These are phyloP conservation scores for Lentinus brumalis DNA, from an alignment of 768 basidiomycete species.

Conservation along the genomic window DNA sequence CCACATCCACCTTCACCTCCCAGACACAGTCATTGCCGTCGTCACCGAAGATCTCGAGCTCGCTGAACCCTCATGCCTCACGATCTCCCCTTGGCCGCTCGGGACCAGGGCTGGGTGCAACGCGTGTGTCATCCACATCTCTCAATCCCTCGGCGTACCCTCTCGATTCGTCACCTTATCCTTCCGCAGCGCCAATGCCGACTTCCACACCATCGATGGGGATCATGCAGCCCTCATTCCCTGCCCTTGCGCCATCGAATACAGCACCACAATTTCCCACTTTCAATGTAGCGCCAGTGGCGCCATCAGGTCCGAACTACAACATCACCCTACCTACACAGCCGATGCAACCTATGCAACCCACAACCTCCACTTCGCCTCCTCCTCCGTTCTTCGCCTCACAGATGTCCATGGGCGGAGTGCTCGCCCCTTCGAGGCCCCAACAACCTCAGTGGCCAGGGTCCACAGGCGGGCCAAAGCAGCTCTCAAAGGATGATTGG, in stretches of 20 bases:
- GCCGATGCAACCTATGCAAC: slow-evolving; percentile 19
- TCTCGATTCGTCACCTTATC: slow-evolving; percentile 12
- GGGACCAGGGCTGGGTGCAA: slow-evolving; percentile 38
- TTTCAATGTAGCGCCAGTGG: slow-evolving; percentile 28
- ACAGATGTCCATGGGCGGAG: slow-evolving; percentile 42
- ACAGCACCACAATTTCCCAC: slow-evolving; percentile 22
- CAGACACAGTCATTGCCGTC: slow-evolving; percentile 41
- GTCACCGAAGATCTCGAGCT: slow-evolving; percentile 36
- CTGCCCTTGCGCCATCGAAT: slow-evolving; percentile 21
- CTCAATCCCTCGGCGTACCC: slow-evolving; percentile 34
- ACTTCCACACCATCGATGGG: slow-evolving; percentile 2
- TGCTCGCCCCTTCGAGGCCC: slow-evolving; percentile 68
- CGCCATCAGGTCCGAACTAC: slow-evolving; percentile 53
- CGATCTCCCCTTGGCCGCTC: slow-evolving; percentile 16
- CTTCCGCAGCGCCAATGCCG: background rate
- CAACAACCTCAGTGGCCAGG: slow-evolving; percentile 49
- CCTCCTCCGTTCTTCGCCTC: slow-evolving; percentile 28
- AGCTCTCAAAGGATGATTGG: slow-evolving; percentile 68
- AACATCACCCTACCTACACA: slow-evolving; percentile 47
- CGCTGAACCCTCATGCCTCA: slow-evolving; percentile 9
- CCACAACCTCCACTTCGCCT: slow-evolving; percentile 28
- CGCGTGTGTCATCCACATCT: slow-evolving; percentile 37
- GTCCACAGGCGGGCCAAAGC: slow-evolving; percentile 40
- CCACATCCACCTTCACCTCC: slow-evolving; percentile 14
- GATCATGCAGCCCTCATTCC: slow-evolving; percentile 5